Percentiles rank a stretch among this genome's conserved stretches.
phyloP scores from a whole-genome alignment of 2,329 filamentous ascomycete genomes.

The Ophiocordyceps sinensis region DNA sequence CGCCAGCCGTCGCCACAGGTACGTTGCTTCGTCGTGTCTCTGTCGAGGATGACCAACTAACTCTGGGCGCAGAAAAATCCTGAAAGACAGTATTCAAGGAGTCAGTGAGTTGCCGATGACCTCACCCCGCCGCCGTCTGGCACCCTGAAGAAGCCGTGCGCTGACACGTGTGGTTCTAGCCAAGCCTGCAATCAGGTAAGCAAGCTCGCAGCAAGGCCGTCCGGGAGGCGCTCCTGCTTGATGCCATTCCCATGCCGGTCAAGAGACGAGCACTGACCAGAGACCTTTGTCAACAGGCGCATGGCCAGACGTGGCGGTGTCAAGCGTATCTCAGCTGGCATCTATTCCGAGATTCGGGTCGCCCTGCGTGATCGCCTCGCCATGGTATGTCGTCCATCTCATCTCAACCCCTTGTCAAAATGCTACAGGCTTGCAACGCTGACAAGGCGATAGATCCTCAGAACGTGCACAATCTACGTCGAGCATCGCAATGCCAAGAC shows the following conservation, averaged over 20 bases:
- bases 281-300: no score
- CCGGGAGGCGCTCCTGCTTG: no score
- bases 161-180: background rate
- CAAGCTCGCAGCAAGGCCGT: no score
- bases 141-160: no score
- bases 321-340: constrained; percentile 50
- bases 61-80: background rate
- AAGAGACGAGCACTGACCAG: no score
- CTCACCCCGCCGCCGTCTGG: no score
- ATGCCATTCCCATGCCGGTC: background rate
- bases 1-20: background rate
- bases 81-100: background rate
- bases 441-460: constrained; percentile 32
- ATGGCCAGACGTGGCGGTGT: constrained; percentile 64
- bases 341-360: constrained; percentile 47
- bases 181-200: constrained; percentile 2
- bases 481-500: constrained; percentile 47
- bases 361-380: constrained; percentile 36
- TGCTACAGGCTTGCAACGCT: background rate
- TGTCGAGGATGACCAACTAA: no score
- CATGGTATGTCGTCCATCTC: constrained; percentile 21
- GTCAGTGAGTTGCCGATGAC: background rate
- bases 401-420: background rate
- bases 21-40: background rate
- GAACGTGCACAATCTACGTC: constrained; percentile 30